Conservation (phyloP, 1,284 basidiomycete species). For the Marasmius oreades region DNA sequence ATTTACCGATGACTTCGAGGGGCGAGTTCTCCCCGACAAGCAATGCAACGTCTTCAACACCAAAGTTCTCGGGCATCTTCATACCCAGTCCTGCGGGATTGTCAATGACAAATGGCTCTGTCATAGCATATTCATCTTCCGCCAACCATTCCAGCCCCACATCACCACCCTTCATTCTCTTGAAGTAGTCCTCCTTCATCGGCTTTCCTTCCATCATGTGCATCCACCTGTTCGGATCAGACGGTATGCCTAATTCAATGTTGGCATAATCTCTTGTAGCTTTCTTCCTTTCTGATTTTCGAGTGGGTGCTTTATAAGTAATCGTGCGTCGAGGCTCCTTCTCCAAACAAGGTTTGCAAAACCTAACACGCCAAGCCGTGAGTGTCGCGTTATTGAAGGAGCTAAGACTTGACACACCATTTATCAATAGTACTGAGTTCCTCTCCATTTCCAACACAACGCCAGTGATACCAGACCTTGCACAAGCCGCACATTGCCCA, state of each 20-base stretch:
- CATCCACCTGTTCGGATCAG: conserved; percentile 66
- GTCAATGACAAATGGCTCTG: conserved; percentile 75
- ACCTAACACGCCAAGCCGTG: conserved; percentile 46
- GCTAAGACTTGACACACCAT: conserved; percentile 31
- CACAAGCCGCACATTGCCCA: conserved; percentile 78
- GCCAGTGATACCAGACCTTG: conserved; percentile 81
- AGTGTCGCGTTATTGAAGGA: neutral
- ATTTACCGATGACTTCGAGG: conserved; percentile 86
- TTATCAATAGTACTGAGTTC: conserved; percentile 56
- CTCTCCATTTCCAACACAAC: conserved; percentile 64
- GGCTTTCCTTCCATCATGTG: conserved; percentile 63
- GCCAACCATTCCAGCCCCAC: conserved; percentile 72
- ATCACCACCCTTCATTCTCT: conserved; percentile 61
- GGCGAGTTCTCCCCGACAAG: conserved; percentile 75
- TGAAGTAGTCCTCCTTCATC: conserved; percentile 60
- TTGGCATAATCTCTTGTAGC: conserved; percentile 74
- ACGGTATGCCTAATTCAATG: conserved; percentile 57
- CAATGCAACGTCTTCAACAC: conserved; percentile 77
- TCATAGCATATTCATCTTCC: conserved; percentile 64
- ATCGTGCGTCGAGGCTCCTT: conserved; percentile 59
- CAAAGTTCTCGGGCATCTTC: conserved; percentile 77
- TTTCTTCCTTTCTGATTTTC: conserved; percentile 74
- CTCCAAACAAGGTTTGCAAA: conserved; percentile 59
- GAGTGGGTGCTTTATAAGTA: conserved; percentile 70
- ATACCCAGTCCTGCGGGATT: conserved; percentile 77